Evolutionary conservation across 345 rosid species (phyloP), one percentile per base, ranked within the genome.

Genomic region (Boechera retrofracta): DNA sequence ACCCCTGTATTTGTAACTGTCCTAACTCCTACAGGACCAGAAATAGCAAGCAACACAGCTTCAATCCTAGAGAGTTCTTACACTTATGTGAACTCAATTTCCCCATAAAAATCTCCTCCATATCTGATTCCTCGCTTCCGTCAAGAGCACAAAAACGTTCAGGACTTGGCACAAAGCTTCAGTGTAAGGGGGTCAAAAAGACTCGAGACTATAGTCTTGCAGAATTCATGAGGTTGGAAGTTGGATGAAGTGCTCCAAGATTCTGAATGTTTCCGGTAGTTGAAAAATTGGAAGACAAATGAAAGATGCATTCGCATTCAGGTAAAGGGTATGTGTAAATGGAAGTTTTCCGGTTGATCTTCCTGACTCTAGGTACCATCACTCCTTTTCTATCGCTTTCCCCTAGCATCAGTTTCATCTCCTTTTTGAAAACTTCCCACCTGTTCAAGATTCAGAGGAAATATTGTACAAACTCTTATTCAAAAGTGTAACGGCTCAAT

Each of bases 331-430:
- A 92, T 0, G 87, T 80, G 82, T 94, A 92, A 74, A 94, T 83
- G 5, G 97, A 89, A 72, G 93, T 92, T 79, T 94, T 90, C 29
- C 98, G 79, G 86, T 90, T 92, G 82, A 92, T 82, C 81, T 90
- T 94, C 60, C 82, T 83, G 4, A 92, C 79, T 74, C 91, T 87
- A 4, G 98, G 98, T 57, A 94, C 89, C 80, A 88, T 85, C 77
- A 88, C 79, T 65, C 95, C 97, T 71, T 90, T 92, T 44, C 92
- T 89, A 72, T 94, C 97, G 54, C 90, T 94, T 82, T 94, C 97
- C 58, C 69, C 54, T 1, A 94, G 89, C 97, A 92, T 90, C 6
- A 68, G 49, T 42, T 56, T 83, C 96, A 92, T 94, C 70, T 87
- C 83, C 71, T 81, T 83, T 84, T 84, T 89, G 77, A 92, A 88